Evolutionary conservation across 2,329 filamentous ascomycete species (phyloP).

Genomic region (Fusarium sp.): DNA sequence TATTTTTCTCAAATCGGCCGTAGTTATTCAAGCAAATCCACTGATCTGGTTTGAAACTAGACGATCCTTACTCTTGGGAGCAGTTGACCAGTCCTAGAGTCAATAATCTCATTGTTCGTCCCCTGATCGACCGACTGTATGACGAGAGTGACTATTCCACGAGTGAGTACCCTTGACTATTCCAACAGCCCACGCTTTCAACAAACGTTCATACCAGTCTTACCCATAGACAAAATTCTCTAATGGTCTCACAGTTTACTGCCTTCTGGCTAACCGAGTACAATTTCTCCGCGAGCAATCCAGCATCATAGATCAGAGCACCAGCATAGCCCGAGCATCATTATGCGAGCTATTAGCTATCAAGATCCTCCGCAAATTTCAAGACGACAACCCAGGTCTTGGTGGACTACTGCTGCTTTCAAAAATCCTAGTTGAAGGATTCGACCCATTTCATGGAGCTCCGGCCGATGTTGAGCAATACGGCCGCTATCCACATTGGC

Average conservation of each 20-base stretch:
- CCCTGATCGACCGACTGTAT: slow-evolving; percentile 10
- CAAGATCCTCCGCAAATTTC: slow-evolving; percentile 75
- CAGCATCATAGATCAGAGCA: slow-evolving; percentile 75
- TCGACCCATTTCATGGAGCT: slow-evolving; percentile 79
- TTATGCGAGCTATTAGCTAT: slow-evolving; percentile 78
- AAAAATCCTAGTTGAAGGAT: slow-evolving; percentile 77
- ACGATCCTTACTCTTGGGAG: slow-evolving; percentile 19
- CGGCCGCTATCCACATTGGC: slow-evolving; percentile 59
- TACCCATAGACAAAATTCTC: background rate
- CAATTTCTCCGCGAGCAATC: slow-evolving; percentile 78
- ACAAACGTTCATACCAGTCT: background rate
- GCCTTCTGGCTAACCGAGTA: slow-evolving; percentile 78
- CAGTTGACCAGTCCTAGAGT: slow-evolving; percentile 17
- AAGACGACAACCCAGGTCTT: slow-evolving; percentile 75
- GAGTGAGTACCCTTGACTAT: background rate
- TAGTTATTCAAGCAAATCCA: fast-evolving
- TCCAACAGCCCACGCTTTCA: background rate
- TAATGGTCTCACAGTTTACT: slow-evolving; percentile 68
- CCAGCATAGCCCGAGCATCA: slow-evolving; percentile 75
- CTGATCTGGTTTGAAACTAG: background rate
- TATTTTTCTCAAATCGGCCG: background rate
- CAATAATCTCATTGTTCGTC: slow-evolving; percentile 20
- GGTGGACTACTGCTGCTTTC: slow-evolving; percentile 74
- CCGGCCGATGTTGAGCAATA: slow-evolving; percentile 69
- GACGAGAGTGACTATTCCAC: slow-evolving; percentile 10